phyloP scores from a whole-genome alignment of 2,329 filamentous ascomycete species.

The Diaporthe capsici region DNA sequence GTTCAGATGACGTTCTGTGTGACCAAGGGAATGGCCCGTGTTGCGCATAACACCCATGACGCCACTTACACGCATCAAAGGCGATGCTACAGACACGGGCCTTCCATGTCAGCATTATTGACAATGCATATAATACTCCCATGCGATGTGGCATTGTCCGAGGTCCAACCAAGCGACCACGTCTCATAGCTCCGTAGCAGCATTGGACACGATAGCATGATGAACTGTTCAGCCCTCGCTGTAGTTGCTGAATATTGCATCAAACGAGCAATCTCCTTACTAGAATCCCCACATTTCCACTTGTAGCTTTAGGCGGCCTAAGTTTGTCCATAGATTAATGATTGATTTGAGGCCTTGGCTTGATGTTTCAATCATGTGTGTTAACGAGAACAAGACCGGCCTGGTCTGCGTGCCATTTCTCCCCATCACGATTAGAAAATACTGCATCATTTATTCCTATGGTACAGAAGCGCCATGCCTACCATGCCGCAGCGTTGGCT shows the following conservation, averaged over 20 bases:
- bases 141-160: background rate
- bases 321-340: background rate
- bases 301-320: background rate
- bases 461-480: background rate
- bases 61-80: background rate
- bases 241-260: background rate
- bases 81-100: background rate
- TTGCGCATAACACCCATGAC: conserved; percentile 1
- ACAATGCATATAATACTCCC: background rate
- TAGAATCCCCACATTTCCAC: background rate
- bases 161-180: background rate
- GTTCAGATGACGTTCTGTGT: background rate
- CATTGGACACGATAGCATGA: background rate
- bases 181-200: background rate
- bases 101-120: background rate
- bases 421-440: no score
- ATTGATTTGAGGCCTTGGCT: no score
- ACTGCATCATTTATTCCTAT: background rate
- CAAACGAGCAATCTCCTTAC: background rate
- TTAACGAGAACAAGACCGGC: background rate
- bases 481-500: background rate
- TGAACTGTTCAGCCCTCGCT: background rate
- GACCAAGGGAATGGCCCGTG: background rate
- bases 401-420: no score
- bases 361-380: background rate